Evolutionary conservation across 2,329 filamentous ascomycete genomes (phyloP), one percentile per base, ranked within the genome.

Genomic region (Fusarium sp.): DNA sequence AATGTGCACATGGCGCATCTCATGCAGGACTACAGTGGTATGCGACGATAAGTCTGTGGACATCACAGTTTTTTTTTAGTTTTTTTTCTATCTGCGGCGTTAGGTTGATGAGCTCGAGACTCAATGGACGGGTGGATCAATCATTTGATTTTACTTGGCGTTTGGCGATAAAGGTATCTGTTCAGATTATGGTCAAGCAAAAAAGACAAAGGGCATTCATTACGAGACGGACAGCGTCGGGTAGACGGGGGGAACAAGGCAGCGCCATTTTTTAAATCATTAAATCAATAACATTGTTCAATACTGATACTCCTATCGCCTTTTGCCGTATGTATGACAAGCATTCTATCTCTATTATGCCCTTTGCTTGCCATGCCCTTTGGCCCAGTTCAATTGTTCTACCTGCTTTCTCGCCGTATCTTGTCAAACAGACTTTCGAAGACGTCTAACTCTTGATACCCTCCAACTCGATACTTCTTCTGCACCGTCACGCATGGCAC

Each of bases 1-100:
- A 97, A 97, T 77, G 89, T 89, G 28, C 94, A 97, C 78, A 97
- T 97, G 93, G 85, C 86, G 72, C 89, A 91, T 69, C 86, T 97
- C 63, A 84, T 97, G 76, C 91, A 93, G 81, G 92, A 95, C 77
- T 94, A 84, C 76, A 86, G 83, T 66, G 79, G 82, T 54, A 76
- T 83, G 71, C 81, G 84, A 72, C 76, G 82, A 61, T 84, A 73
- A 44, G 28, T 47, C 24, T 39, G 29, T 41, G 41, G 28, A n/a
- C 37, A 49, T 52, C 44, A 24, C 42, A 57, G 47, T 43, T 50
- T n/a, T n/a, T n/a, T n/a, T n/a, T n/a, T 16, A 39, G 16, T 54
- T 62, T 29, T 59, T 63, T 62, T 29, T 59, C 58, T 29, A 44
- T 57, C 68, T 42, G 23, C 37, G 62, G 66, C 66, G 66, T 70